A percentile compares a stretch with the other conserved stretches of the same genome.
phyloP scores from a whole-genome alignment of 2,329 filamentous ascomycete genomes.

The Pseudogymnoascus sp. region DNA sequence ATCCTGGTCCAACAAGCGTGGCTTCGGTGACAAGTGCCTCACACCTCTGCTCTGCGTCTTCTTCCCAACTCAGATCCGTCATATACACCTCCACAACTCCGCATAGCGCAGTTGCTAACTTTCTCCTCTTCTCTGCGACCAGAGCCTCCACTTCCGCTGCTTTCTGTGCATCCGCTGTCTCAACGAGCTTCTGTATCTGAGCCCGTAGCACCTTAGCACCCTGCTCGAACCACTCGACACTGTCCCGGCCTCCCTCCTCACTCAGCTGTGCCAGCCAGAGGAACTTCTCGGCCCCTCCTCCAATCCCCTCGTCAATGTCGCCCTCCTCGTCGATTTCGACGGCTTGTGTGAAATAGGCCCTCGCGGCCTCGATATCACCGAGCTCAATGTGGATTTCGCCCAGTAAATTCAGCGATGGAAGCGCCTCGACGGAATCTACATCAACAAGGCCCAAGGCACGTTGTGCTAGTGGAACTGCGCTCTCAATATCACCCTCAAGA shows the following conservation, averaged over 20 bases:
- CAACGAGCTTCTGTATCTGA: constrained; percentile 59
- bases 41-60: constrained; percentile 80
- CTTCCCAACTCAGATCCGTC: constrained; percentile 93
- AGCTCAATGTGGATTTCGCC: constrained; percentile 32
- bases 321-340: constrained; percentile 72
- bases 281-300: constrained; percentile 88
- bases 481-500: constrained; percentile 27
- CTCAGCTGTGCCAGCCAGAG: constrained; percentile 88
- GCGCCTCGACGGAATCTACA: constrained; percentile 20
- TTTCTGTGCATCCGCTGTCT: constrained; percentile 29
- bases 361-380: constrained; percentile 66
- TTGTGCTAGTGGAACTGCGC: constrained; percentile 23
- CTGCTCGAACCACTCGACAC: constrained; percentile 58
- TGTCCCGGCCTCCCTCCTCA: constrained; percentile 58
- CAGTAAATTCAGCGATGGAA: constrained; percentile 28
- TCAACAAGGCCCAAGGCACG: constrained; percentile 22
- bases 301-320: constrained; percentile 56
- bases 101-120: constrained; percentile 86
- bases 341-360: constrained; percentile 63
- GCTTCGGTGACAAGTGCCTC: constrained; percentile 87
- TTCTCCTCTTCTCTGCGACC: constrained; percentile 64
- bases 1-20: constrained; percentile 70
- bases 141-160: constrained; percentile 30
- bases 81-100: constrained; percentile 96
- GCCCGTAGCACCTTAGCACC: constrained; percentile 65